A percentile compares a stretch with the other conserved stretches of the same genome.
Evolutionary conservation across 2,329 filamentous ascomycete genomes (phyloP).

Genomic region (Pestalotiopsis sp.): DNA sequence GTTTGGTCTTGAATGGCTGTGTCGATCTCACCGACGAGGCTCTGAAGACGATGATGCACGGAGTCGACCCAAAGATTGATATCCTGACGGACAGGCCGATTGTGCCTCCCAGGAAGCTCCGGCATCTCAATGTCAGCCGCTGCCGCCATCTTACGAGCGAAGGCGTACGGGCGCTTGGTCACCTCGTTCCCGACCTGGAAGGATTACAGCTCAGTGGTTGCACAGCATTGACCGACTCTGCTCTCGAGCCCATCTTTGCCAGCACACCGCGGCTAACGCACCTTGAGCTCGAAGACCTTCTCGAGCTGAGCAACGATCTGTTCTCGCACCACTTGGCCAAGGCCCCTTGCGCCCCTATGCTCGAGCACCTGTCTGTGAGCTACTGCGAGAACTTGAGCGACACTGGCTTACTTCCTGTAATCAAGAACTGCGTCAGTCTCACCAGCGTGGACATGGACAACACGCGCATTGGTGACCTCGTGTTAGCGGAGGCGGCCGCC

Average conservation of each 20-base stretch:
- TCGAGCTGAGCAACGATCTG: conserved; percentile 72
- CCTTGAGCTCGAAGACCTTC: conserved; percentile 85
- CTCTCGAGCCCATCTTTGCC: conserved; percentile 70
- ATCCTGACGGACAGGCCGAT: conserved; percentile 74
- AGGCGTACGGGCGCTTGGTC: conserved; percentile 70
- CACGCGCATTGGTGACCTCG: conserved; percentile 83
- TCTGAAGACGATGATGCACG: conserved; percentile 73
- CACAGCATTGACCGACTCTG: conserved; percentile 69
- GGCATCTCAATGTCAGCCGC: conserved; percentile 81
- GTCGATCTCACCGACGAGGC: conserved; percentile 74
- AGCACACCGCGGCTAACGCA: conserved; percentile 79
- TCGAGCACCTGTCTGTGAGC: conserved; percentile 83
- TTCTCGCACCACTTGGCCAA: conserved; percentile 73
- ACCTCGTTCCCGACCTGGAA: conserved; percentile 77
- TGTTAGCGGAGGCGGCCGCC: conserved; percentile 80
- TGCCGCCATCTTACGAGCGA: conserved; percentile 72
- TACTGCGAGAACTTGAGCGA: conserved; percentile 89
- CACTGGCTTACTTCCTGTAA: conserved; percentile 76
- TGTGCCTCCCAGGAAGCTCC: conserved; percentile 75
- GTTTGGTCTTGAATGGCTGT: conserved; percentile 80
- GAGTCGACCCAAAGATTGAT: conserved; percentile 75
- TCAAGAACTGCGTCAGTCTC: conserved; percentile 72
- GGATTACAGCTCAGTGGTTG: conserved; percentile 83
- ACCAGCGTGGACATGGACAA: conserved; percentile 86
- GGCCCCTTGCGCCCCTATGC: conserved; percentile 67